phyloP scores from a whole-genome alignment of 2,329 filamentous ascomycete genomes.

The Dothiorella sarmentorum region DNA sequence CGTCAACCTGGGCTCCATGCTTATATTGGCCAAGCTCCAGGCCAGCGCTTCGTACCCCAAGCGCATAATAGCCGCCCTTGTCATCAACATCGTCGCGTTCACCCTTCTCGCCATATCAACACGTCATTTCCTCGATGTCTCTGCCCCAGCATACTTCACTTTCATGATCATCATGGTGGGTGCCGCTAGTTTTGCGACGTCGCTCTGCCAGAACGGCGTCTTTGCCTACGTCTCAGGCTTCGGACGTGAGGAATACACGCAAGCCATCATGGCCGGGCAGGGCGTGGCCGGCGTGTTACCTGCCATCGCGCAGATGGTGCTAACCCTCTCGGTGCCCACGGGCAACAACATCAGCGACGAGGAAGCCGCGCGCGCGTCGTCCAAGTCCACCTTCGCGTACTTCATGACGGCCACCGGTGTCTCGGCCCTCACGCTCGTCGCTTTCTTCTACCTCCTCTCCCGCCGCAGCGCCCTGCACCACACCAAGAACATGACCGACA shows the following conservation, averaged over 20 bases:
- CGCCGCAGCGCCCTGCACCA: constrained; percentile 41
- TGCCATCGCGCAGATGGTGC: constrained; percentile 78
- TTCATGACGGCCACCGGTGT: constrained; percentile 84
- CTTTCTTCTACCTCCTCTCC: constrained; percentile 70
- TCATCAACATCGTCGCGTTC: constrained; percentile 76
- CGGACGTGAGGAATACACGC: constrained; percentile 81
- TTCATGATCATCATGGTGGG: constrained; percentile 84
- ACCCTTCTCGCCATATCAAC: constrained; percentile 78
- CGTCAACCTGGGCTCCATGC: constrained; percentile 73
- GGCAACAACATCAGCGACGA: constrained; percentile 23
- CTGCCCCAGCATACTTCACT: constrained; percentile 66
- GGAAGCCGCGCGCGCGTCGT: constrained; percentile 41
- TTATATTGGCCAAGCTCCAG: constrained; percentile 77
- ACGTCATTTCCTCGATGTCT: constrained; percentile 58
- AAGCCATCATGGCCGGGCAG: constrained; percentile 94
- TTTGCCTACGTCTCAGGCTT: constrained; percentile 90
- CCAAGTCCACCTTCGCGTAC: constrained; percentile 79
- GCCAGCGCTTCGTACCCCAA: constrained; percentile 79
- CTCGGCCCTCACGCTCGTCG: constrained; percentile 64
- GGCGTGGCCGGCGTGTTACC: constrained; percentile 88
- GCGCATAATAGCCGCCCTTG: constrained; percentile 73
- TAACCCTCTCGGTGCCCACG: constrained; percentile 65
- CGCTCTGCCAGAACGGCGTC: constrained; percentile 86
- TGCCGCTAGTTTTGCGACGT: constrained; percentile 73
- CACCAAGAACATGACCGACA: constrained; percentile 21